Conservation (phyloP, 2,329 filamentous ascomycete species). For the Ascochyta fabae region DNA sequence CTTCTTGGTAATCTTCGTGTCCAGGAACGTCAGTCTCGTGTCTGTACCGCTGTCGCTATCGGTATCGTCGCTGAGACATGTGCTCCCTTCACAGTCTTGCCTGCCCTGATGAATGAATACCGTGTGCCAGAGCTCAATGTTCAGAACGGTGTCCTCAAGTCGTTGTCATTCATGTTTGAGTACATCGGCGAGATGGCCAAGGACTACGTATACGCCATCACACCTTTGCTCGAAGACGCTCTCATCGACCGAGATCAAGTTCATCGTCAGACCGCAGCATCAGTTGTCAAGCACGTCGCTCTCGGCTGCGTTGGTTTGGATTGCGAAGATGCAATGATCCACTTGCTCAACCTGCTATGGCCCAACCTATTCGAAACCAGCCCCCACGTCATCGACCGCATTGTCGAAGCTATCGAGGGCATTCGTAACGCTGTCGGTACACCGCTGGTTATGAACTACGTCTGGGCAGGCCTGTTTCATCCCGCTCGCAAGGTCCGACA, state of each 20-base stretch:
- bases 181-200: slow-evolving; percentile 99
- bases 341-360: slow-evolving; percentile 93
- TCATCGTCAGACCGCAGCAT: slow-evolving; percentile 93
- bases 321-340: slow-evolving; percentile 98
- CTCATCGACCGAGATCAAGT: slow-evolving; percentile 98
- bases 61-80: slow-evolving; percentile 99
- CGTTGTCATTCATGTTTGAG: slow-evolving; percentile 95
- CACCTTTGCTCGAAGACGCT: slow-evolving; percentile 92
- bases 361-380: slow-evolving; percentile 98
- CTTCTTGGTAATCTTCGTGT: slow-evolving; percentile 96
- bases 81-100: slow-evolving; percentile 97
- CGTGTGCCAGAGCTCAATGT: slow-evolving; percentile 98
- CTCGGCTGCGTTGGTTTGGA: slow-evolving; percentile 96
- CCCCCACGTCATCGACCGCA: slow-evolving; percentile 96
- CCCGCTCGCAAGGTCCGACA: slow-evolving; percentile 91
- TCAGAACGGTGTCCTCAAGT: slow-evolving; percentile 97
- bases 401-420: slow-evolving; percentile 96
- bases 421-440: slow-evolving; percentile 92
- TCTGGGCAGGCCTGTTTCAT: slow-evolving; percentile 97
- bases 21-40: slow-evolving; percentile 95
- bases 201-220: slow-evolving; percentile 98
- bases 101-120: slow-evolving; percentile 99
- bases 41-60: slow-evolving; percentile 97
- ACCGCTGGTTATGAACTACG: slow-evolving; percentile 94
- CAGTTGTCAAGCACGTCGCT: slow-evolving; percentile 96